These are phyloP conservation scores for Seiridium unicorne DNA, from an alignment of 2,329 filamentous ascomycete species.

Conservation along the genomic window DNA sequence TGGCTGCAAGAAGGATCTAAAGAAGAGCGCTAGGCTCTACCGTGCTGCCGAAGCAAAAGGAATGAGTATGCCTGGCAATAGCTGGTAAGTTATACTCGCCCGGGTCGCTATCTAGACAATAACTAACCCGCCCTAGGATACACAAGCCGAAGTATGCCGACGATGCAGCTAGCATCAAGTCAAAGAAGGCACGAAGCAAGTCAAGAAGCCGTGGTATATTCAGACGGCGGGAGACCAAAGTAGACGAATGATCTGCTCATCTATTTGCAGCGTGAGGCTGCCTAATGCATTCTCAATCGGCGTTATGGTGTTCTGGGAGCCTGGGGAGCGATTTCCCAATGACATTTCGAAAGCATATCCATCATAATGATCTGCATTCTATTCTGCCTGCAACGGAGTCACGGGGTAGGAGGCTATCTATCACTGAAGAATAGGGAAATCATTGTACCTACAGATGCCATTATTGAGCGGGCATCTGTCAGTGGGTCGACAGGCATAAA, in stretches of 20 bases:
- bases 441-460: too few species aligned
- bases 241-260: background rate
- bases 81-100: constrained; percentile 67
- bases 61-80: constrained; percentile 97
- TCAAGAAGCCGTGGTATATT: constrained; percentile 75
- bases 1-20: constrained; percentile 93
- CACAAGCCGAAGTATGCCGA: constrained; percentile 93
- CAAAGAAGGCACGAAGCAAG: constrained; percentile 72
- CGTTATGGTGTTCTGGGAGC: background rate
- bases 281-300: background rate
- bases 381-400: background rate
- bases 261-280: background rate
- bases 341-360: constrained; percentile 2
- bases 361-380: background rate
- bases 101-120: background rate
- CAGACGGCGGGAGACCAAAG: constrained; percentile 47
- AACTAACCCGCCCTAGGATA: constrained; percentile 61
- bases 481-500: too few species aligned
- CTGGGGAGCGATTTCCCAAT: background rate
- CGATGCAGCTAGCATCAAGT: constrained; percentile 46
- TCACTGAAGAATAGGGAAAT: too few species aligned
- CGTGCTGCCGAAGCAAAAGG: constrained; percentile 88
- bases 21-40: constrained; percentile 90
- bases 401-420: background rate
- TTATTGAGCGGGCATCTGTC: too few species aligned